A percentile compares a stretch with the other conserved stretches of the same genome.
These are phyloP conservation scores for Macroventuria anomochaeta DNA, from an alignment of 2,329 filamentous ascomycete species.

Conservation along the genomic window DNA sequence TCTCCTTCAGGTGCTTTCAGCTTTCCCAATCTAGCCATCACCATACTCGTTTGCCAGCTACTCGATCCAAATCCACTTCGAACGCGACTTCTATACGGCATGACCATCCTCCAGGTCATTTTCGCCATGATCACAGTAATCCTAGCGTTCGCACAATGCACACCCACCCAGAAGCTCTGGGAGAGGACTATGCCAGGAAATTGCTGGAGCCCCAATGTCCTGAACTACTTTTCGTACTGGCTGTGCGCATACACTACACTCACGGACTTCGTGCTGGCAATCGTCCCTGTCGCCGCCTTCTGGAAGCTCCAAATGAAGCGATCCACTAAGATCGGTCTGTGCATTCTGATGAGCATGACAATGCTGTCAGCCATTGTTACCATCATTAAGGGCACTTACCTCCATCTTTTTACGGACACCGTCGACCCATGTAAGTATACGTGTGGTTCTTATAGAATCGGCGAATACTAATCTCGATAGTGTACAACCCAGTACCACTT, in stretches of 20 bases:
- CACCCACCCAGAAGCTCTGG: constrained; percentile 10
- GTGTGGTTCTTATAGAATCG: too few species aligned
- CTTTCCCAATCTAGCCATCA: constrained; percentile 12
- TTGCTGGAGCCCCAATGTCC: constrained; percentile 13
- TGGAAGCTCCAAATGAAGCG: constrained; percentile 15
- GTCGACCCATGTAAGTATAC: background rate
- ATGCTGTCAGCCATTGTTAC: constrained; percentile 19
- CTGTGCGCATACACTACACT: constrained; percentile 17
- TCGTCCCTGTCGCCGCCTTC: constrained; percentile 12
- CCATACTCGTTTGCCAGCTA: constrained; percentile 11
- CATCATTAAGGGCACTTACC: constrained; percentile 14
- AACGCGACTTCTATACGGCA: constrained; percentile 5
- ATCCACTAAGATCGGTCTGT: constrained; percentile 14
- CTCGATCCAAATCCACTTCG: constrained; percentile 6
- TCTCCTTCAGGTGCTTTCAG: constrained; percentile 6
- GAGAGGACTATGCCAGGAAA: constrained; percentile 11
- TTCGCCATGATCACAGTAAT: constrained; percentile 13
- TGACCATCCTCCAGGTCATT: constrained; percentile 7
- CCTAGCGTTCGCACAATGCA: constrained; percentile 16
- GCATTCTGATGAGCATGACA: constrained; percentile 14
- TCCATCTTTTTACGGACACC: constrained; percentile 10
- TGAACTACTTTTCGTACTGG: constrained; percentile 20
- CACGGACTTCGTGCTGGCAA: constrained; percentile 12
- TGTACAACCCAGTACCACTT: constrained; percentile 9
- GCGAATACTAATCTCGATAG: too few species aligned